Evolutionary conservation across 2,329 filamentous ascomycete species (phyloP).

Genomic region (Nothophoma quercina): DNA sequence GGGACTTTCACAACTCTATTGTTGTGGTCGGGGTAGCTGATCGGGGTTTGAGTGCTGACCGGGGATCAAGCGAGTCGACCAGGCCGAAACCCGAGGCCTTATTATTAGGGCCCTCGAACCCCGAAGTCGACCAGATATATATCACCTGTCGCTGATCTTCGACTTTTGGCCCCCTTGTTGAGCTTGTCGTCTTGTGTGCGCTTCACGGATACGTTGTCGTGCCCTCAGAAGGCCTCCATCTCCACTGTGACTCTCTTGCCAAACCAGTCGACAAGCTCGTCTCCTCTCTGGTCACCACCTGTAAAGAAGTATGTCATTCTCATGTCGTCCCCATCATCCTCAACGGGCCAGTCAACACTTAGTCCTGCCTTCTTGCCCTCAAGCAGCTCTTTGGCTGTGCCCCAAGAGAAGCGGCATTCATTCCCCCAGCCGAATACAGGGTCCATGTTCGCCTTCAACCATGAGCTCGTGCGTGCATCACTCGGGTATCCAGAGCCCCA

Average conservation of each 20-base stretch:
- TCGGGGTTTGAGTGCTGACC: constrained; percentile 12
- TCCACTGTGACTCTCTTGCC: constrained; percentile 74
- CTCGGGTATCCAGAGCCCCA: constrained; percentile 97
- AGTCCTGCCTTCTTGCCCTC: constrained; percentile 74
- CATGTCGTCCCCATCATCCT: constrained; percentile 71
- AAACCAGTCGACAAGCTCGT: constrained; percentile 83
- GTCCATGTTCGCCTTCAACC: constrained; percentile 88
- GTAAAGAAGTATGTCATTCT: constrained; percentile 80
- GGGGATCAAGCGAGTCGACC: constrained; percentile 13
- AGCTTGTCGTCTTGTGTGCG: background rate
- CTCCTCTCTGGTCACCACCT: constrained; percentile 55
- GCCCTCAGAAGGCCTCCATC: constrained; percentile 74
- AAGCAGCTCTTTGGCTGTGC: constrained; percentile 90
- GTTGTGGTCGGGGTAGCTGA: constrained; percentile 16
- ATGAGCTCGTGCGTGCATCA: constrained; percentile 79
- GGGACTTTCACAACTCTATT: background rate
- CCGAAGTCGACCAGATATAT: constrained; percentile 1
- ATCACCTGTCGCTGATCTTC: background rate
- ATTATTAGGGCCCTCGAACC: background rate
- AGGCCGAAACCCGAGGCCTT: constrained; percentile 18
- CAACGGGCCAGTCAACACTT: constrained; percentile 85
- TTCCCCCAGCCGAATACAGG: constrained; percentile 93
- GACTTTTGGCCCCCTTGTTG: background rate
- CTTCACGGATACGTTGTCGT: background rate
- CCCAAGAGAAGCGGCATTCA: constrained; percentile 95